phyloP scores from a whole-genome alignment of 208 protist species.

The Acanthamoeba divionensis region DNA sequence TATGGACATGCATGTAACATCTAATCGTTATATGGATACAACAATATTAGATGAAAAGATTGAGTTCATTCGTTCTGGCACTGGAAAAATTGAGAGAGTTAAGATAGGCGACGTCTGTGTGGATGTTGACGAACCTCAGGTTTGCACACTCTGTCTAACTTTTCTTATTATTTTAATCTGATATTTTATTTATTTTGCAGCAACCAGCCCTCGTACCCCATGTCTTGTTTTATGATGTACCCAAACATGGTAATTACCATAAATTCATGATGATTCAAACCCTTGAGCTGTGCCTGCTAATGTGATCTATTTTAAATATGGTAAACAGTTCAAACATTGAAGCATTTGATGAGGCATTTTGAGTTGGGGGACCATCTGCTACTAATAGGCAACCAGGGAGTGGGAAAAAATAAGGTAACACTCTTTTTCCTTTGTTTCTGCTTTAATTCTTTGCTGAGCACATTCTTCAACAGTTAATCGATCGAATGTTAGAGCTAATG shows the following conservation, averaged over 20 bases:
- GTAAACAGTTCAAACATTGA: neutral
- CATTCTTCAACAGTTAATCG: slow-evolving; percentile 65
- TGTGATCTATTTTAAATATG: neutral
- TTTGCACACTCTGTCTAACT: neutral
- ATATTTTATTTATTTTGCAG: neutral
- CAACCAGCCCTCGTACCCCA: slow-evolving; percentile 87
- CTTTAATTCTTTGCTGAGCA: neutral
- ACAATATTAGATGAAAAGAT: neutral
- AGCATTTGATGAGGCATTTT: slow-evolving; percentile 74
- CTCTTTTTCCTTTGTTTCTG: neutral
- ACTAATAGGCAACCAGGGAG: slow-evolving; percentile 92
- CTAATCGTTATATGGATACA: neutral
- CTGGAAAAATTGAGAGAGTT: neutral
- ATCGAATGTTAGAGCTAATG: slow-evolving; percentile 88
- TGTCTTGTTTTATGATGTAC: slow-evolving; percentile 88
- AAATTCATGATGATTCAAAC: neutral
- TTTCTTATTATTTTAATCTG: neutral
- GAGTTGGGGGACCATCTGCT: slow-evolving; percentile 82
- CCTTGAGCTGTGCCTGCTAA: neutral
- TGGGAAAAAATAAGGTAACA: slow-evolving; percentile 94
- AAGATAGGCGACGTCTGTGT: slow-evolving; percentile 4
- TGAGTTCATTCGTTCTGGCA: neutral
- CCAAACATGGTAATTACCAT: slow-evolving; percentile 76
- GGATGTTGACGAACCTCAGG: slow-evolving; percentile 15
- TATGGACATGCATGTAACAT: neutral